Base-by-base conservation (phyloP, 1,284 basidiomycete species). In the Austropuccinia psidii region DNA sequence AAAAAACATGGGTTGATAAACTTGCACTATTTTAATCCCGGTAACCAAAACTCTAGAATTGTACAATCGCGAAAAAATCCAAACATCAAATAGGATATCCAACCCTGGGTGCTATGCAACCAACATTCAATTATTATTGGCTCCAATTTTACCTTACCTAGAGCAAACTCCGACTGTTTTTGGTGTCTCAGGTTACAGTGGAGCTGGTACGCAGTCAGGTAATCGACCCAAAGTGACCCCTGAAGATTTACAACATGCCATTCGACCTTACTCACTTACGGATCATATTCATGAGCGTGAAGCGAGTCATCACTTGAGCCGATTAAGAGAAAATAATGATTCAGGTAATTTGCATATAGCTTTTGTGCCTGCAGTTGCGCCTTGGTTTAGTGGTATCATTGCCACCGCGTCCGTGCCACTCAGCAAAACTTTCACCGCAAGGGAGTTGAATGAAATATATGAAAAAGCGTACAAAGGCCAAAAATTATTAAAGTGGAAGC, bases 201-300 rank as follows among this genome's bases (percentile, higher is more conserved):
- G 95, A 60, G 95, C 91, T 0, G 95, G 95, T 1, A 98, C 96
- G 7, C 85, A 92, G 77, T 85, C 88, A 4, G 86, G 87, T 43
- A 83, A 85, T 74, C 84, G 88, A 15, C 89, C 95, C 58, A 98
- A 98, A 82, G 86, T 97, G 24, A 85, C 79, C 65, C 84, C 90
- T 0, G 87, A 90, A 76, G 87, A 85, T 76, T 86, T 98, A 5
- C 83, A 82, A 0, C 89, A 90, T 31, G 89, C 88, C 0, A 83
- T 98, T 60, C 85, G 88, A 45, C 88, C 94, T 0, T 98, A 98
- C 82, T 78, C 91, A 0, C 83, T 98, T 33, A 98, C 95, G 3
- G 94, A 96, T 82, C 95, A 98, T 83, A 97, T 98, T 79, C 95
- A 98, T 84, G 95, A 98, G 82, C 90, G 95, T 62, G 95, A 98